Percentiles rank a stretch among this genome's conserved stretches.
Evolutionary conservation across 2,329 filamentous ascomycete genomes (phyloP).

Genomic region (Elsinoe arachidis): DNA sequence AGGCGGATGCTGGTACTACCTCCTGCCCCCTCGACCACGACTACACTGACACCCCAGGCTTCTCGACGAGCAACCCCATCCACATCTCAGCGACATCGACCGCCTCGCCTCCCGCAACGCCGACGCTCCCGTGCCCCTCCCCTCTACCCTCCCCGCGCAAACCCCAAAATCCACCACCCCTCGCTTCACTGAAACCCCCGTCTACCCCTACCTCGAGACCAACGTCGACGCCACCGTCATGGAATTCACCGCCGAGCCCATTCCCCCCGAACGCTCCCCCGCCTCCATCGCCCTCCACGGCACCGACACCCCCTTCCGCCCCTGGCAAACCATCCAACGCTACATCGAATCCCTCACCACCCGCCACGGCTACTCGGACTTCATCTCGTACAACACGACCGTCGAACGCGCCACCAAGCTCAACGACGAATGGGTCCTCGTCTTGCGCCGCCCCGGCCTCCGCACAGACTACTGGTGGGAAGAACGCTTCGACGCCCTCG

Average conservation of each 20-base stretch:
- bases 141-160: constrained; percentile 39
- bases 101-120: constrained; percentile 40
- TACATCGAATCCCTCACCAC: constrained; percentile 48
- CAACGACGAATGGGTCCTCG: constrained; percentile 17
- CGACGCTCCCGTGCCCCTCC: constrained; percentile 42
- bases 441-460: constrained; percentile 15
- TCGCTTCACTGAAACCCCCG: constrained; percentile 49
- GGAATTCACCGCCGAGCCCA: constrained; percentile 51
- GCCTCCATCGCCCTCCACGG: constrained; percentile 44
- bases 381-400: constrained; percentile 50
- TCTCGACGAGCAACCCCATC: constrained; percentile 28
- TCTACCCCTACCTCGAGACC: constrained; percentile 57
- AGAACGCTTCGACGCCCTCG: constrained; percentile 53
- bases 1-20: constrained; percentile 52
- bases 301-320: constrained; percentile 51
- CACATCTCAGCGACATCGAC: constrained; percentile 37
- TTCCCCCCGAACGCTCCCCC: constrained; percentile 38
- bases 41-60: constrained; percentile 12
- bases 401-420: constrained; percentile 51
- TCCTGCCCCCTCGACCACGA: background rate
- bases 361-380: constrained; percentile 45
- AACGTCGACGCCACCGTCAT: constrained; percentile 54
- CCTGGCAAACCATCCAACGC: constrained; percentile 48
- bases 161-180: constrained; percentile 36
- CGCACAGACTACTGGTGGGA: constrained; percentile 52